A percentile compares a stretch with the other conserved stretches of the same genome.
phyloP scores from a whole-genome alignment of 2,329 filamentous ascomycete species.

The Emergomyces orientalis region DNA sequence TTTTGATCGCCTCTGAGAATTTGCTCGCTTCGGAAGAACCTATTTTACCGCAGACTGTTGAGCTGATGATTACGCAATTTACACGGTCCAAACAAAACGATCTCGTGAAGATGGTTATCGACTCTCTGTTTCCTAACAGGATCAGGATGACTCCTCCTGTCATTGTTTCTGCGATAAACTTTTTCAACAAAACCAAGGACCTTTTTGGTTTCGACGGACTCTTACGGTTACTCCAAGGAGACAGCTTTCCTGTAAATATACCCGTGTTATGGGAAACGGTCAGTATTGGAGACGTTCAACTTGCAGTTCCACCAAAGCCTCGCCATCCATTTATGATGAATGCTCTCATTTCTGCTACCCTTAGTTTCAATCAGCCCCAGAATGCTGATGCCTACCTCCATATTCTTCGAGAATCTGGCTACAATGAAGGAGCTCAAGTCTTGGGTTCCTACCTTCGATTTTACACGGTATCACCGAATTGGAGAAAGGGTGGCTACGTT shows the following conservation, averaged over 20 bases:
- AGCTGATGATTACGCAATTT: constrained; percentile 31
- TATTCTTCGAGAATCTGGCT: constrained; percentile 27
- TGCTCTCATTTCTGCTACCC: constrained; percentile 28
- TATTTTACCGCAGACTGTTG: constrained; percentile 27
- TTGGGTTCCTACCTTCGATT: constrained; percentile 32
- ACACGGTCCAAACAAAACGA: constrained; percentile 32
- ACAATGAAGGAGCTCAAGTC: constrained; percentile 30
- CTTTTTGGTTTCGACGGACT: constrained; percentile 35
- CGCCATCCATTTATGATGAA: constrained; percentile 27
- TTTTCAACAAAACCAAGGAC: constrained; percentile 33
- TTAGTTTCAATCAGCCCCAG: constrained; percentile 35
- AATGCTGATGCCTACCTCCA: constrained; percentile 35
- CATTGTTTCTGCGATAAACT: constrained; percentile 30
- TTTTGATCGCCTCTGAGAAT: constrained; percentile 29
- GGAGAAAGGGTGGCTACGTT: constrained; percentile 27
- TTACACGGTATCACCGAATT: constrained; percentile 29
- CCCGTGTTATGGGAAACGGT: constrained; percentile 15
- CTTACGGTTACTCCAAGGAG: constrained; percentile 29
- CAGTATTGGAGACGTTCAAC: constrained; percentile 28
- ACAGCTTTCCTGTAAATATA: constrained; percentile 27
- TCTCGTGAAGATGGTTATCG: constrained; percentile 30
- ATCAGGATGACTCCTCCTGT: constrained; percentile 29
- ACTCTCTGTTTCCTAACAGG: constrained; percentile 30
- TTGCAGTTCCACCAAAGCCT: constrained; percentile 29
- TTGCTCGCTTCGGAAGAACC: constrained; percentile 30